phyloP scores from a whole-genome alignment of 768 basidiomycete genomes.

The Astraeus odoratus region DNA sequence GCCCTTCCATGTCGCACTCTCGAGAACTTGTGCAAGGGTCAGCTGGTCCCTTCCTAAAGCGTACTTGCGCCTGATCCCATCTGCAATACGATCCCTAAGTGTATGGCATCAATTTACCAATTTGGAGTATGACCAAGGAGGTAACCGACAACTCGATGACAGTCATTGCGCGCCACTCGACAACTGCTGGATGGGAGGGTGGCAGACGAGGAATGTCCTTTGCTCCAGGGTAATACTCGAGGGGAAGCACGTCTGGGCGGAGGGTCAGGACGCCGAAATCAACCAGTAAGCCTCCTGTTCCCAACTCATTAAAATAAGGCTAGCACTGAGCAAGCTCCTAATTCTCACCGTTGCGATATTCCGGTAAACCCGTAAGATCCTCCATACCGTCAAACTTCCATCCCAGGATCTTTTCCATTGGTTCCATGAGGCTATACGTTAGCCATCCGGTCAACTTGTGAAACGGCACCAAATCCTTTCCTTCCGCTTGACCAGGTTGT shows the following conservation, averaged over 20 bases:
- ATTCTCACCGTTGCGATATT: conserved; percentile 81
- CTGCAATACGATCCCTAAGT: conserved; percentile 77
- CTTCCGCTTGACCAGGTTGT: conserved; percentile 31
- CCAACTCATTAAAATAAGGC: neutral
- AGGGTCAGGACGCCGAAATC: conserved; percentile 78
- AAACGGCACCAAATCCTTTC: conserved; percentile 81
- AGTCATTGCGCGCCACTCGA: conserved; percentile 96
- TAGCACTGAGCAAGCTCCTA: neutral
- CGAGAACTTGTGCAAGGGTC: conserved; percentile 80
- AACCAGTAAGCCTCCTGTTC: conserved; percentile 74
- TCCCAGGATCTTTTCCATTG: conserved; percentile 64
- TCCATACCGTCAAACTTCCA: conserved; percentile 82
- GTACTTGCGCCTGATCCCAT: conserved; percentile 56
- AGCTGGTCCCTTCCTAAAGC: conserved; percentile 46
- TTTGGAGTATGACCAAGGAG: conserved; percentile 1
- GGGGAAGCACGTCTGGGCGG: conserved; percentile 46
- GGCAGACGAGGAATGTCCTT: conserved; percentile 52
- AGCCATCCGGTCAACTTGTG: conserved; percentile 96
- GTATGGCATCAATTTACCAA: conserved; percentile 2
- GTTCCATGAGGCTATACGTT: conserved; percentile 83
- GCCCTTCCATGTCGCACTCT: conserved; percentile 96
- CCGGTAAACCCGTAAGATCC: conserved; percentile 88
- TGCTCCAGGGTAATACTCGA: conserved; percentile 33
- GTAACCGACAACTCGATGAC: conserved; percentile 77
- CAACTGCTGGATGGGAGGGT: conserved; percentile 82